Evolutionary conservation across 2,329 filamentous ascomycete genomes (phyloP), one percentile per base, ranked within the genome.

Genomic region (Phyllosticta citrichinensis): DNA sequence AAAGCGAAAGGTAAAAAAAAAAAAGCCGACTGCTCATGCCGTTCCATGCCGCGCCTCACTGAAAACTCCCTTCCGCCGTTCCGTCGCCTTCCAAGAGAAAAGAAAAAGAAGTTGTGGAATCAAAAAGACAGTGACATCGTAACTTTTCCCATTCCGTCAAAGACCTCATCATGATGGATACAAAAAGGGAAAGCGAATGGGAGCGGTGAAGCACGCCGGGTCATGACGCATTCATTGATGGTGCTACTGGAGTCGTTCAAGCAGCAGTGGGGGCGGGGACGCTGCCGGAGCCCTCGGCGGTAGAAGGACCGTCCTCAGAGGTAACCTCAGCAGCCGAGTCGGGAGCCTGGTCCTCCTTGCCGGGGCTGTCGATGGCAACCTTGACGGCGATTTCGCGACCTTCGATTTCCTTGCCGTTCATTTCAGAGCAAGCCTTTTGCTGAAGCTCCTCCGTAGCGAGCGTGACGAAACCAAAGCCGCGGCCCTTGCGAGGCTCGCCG

Each of bases 331-430:
- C 66, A 57, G 75, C 74, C 62, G 74, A 78, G 65, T 78, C 79
- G 62, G 79, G 76, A 68, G 81, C 87, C 71, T 88, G 85, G 74
- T 97, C 93, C 79, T 97, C 93, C 88, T 97, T 99, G 80, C 95
- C 93, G 66, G 94, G 94, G 83, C 91, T 97, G 82, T 99, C 94
- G 73, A 99, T 97, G 74, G 94, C 94, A 74, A 99, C 92, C 89
- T 99, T 99, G 84, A 99, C 94, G 66, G 94, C 94, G 69, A 99
- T 99, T 82, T 97, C 93, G 72, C 94, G 93, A 66, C 93, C 94
- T 77, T 97, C 94, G 68, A 99, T 94, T 76, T 96, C 90, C 86
- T 96, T 97, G 80, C 91, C 94, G 79, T 99, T 97, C 94, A 99
- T 99, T 83, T 99, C 94, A 58, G 80, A 74, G 67, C 97, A 95